Evolutionary conservation across 2,329 filamentous ascomycete genomes (phyloP), one percentile per base, ranked within the genome.

Genomic region (Paramyrothecium sp.): DNA sequence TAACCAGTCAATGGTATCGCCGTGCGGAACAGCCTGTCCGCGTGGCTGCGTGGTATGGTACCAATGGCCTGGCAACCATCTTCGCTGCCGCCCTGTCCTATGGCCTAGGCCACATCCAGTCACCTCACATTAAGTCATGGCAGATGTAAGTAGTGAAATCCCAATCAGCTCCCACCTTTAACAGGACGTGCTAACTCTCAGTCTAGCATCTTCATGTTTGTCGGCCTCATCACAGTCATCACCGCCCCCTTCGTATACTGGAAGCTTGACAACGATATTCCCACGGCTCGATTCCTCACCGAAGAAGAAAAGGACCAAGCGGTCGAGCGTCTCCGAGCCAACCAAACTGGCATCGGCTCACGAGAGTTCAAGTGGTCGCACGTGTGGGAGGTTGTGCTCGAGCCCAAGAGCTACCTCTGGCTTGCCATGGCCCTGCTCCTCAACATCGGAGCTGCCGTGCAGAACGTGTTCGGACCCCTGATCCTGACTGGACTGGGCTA

Each of bases 321-420:
- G 0, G 76, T 92, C 23, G 90, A 91, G 61, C 81, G 90, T 0
- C 84, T 94, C 7, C 80, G 89, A 0, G 79, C 85, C 21, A 94
- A 94, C 64, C 86, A 91, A 68, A 90, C 90, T 58, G 90, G 90
- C 0, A 87, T 90, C 17, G 88, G 87, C 2, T 89, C 85, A 59
- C 86, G 86, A 61, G 81, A 89, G 60, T 90, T 88, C 72, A 89
- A 89, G 61, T 78, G 81, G 74, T 79, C 82, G 21, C 91, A 95
- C 60, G 75, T 89, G 1, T 76, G 81, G 17, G 80, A 85, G 58
- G 69, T 74, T 0, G 62, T 76, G 3, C 56, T 77, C 0, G 81
- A 84, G 55, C 73, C 76, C 17, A 83, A 84, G 68, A 81, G 77
- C 0, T 83, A 84, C 65, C 76, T 89, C 3, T 89, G 85, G 76